phyloP scores from a whole-genome alignment of 2,329 filamentous ascomycete genomes.

The Ophiocordyceps robertsii region DNA sequence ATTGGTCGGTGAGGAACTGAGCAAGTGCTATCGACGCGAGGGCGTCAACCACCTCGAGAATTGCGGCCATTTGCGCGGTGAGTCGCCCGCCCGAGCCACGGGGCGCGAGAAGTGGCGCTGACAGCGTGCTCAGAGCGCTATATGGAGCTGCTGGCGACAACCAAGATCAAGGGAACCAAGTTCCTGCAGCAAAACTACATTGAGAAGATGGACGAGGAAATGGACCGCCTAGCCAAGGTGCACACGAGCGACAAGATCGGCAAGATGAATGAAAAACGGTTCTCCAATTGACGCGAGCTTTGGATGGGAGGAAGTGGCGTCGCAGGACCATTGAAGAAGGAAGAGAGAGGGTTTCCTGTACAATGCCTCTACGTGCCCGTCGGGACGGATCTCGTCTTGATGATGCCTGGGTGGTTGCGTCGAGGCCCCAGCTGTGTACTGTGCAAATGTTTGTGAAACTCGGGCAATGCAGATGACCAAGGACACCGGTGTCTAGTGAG shows the following conservation, averaged over 20 bases:
- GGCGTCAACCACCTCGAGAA: conserved; percentile 84
- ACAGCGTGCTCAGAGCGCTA: conserved; percentile 51
- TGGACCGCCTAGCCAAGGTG: conserved; percentile 23
- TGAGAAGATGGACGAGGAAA: conserved; percentile 32
- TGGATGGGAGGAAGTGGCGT: background rate
- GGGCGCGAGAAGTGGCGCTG: background rate
- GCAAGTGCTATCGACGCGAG: conserved; percentile 74
- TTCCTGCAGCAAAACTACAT: conserved; percentile 71
- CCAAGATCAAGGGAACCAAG: conserved; percentile 66
- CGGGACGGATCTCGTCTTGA: background rate
- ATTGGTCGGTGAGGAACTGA: conserved; percentile 67
- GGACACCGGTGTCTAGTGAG: too few species aligned
- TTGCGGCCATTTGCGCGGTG: conserved; percentile 70
- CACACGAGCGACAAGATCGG: conserved; percentile 25
- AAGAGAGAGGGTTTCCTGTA: background rate
- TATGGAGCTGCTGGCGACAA: conserved; percentile 60
- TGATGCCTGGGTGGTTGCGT: background rate
- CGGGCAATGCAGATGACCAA: too few species aligned
- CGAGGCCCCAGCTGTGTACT: background rate
- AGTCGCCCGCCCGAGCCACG: background rate
- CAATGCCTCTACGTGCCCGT: background rate
- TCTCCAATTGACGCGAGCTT: conserved; percentile 13
- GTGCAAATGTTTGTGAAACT: too few species aligned
- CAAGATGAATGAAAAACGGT: conserved; percentile 21
- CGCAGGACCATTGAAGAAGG: background rate